Evolutionary conservation across 768 basidiomycete genomes (phyloP), one percentile per base, ranked within the genome.

Genomic region (Suillus plorans): DNA sequence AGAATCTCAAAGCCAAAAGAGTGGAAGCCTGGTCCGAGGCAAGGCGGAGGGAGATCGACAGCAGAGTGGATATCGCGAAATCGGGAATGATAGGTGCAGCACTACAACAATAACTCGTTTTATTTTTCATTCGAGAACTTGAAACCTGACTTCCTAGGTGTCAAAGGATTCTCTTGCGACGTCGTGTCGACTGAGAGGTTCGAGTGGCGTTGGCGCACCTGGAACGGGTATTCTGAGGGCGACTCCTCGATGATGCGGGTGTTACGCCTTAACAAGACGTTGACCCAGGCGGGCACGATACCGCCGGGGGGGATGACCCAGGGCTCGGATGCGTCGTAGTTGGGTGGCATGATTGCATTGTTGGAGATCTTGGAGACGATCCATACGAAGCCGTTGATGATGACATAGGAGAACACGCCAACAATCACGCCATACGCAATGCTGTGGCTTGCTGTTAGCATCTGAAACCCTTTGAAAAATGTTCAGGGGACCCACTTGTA

Each of bases 351-450:
- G 64, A 92, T 79, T 41, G 85, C 81, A n/a, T 83, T 88, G n/a
- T 82, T 74, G 5, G 85, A 79, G 34, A 83, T 65, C 69, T 84
- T 88, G 70, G 78, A 82, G 63, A 93, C 53, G 18, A 82, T 22
- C 73, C 85, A 83, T 8, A 91, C 86, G 58, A 87, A 78, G 49
- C 87, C 89, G 71, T 95, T 95, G 64, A 95, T 78, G 63, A 92
- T 66, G 56, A 91, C 70, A 74, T 92, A 94, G 16, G 88, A 85
- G 44, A 82, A 58, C 60, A 95, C 80, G 42, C 93, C 94, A 0
- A 90, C 87, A 67, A 95, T 94, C 73, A 95, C 89, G 68, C 93
- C 93, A 71, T 95, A 94, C 47, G 93, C 92, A 71, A 95, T 94
- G 81, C 90, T 93, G 69, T 66, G 65, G 53, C 22, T 66, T 28